Conservation (phyloP, 108 stramenopile species). For the Cylindrotheca fusiformis region DNA sequence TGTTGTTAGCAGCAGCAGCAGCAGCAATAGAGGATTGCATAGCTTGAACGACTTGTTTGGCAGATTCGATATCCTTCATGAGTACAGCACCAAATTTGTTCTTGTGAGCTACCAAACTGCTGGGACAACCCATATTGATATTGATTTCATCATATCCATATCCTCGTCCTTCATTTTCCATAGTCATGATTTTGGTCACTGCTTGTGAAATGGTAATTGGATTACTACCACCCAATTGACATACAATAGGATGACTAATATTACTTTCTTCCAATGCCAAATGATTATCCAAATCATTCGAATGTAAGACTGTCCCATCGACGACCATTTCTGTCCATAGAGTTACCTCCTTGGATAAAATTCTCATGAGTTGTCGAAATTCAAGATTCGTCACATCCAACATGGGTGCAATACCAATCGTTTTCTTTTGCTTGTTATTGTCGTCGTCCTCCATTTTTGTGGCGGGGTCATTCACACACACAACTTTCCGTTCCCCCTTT, state of each 20-base stretch:
- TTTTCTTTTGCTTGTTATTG: constrained; percentile 21
- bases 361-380: constrained; percentile 55
- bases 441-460: background rate
- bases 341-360: constrained; percentile 47
- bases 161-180: too few species aligned
- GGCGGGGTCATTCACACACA: background rate
- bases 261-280: constrained; percentile 27
- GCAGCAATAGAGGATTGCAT: background rate
- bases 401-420: constrained; percentile 73
- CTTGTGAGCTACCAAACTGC: constrained; percentile 35
- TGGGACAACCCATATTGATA: constrained; percentile 66
- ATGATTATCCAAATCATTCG: background rate
- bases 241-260: constrained; percentile 47
- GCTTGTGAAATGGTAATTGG: constrained; percentile 21
- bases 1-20: background rate
- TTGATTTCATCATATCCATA: constrained; percentile 65
- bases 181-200: constrained; percentile 21
- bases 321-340: constrained; percentile 77
- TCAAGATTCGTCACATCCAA: constrained; percentile 57
- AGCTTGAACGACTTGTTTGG: background rate
- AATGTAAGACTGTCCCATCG: constrained; percentile 50
- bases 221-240: constrained; percentile 61
- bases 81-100: constrained; percentile 48
- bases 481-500: too few species aligned
- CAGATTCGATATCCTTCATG: constrained; percentile 11